Base-by-base conservation (phyloP, 1,139 yeast species). In the Geotrichum restrictum region DNA sequence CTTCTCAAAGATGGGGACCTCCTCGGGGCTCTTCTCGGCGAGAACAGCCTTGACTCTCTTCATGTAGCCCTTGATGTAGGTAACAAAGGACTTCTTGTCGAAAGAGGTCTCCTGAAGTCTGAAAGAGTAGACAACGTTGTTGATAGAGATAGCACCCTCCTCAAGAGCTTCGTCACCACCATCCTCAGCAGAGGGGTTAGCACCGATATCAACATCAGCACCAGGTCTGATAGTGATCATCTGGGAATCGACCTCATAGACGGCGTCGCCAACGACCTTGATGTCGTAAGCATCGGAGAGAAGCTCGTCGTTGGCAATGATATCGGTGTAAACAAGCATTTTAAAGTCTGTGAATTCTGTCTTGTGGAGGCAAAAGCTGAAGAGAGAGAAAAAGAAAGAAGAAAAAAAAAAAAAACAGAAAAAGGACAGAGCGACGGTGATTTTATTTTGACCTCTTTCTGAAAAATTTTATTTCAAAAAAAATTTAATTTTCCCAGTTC, bases 51-150 rank as follows among this genome's bases (percentile, higher is more conserved):
- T 89, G 75, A 91, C 82, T 66, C 77, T 77, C 87, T 94, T 93
- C 98, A 93, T 91, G 95, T 93, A 93, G 69, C 94, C 95, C 83
- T 93, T 93, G 77, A 93, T 85, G 87, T 89, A 89, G 67, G 91
- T 80, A 73, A 91, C 74, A 84, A 83, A 94, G 58, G 96, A 87
- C 81, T 94, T 94, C 84, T 93, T 93, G 87, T 93, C 98, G 73
- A 93, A 94, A 60, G 78, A 79, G 62, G 98, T 93, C 75, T 80
- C 86, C 78, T 88, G 96, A 73, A 94, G 86, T 81, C 97, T 88
- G 94, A 93, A 91, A 64, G 97, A 88, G 89, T 89, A 82, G 68
- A 91, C 97, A 73, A 93, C 87, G 81, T 93, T 93, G 95, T 91
- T 93, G 73, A 93, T 97, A 67, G 87, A 81, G 76, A 84, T 87